phyloP scores from a whole-genome alignment of 768 basidiomycete species.

The Leccinellum rugosiceps region DNA sequence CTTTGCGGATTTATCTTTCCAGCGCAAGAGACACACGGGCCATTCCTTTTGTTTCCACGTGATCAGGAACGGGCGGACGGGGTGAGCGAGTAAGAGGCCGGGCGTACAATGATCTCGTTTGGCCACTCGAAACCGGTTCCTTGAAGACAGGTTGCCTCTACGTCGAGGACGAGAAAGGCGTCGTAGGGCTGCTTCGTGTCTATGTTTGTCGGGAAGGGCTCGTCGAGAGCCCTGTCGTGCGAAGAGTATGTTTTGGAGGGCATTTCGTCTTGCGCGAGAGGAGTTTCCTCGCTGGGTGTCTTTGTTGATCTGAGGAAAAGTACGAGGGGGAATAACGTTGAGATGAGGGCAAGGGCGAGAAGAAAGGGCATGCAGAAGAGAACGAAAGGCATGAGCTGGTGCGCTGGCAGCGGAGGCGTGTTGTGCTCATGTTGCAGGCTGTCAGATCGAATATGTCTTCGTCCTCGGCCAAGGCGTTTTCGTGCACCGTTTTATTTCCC shows the following conservation, averaged over 20 bases:
- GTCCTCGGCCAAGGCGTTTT: not conserved
- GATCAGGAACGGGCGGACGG: conserved; percentile 6
- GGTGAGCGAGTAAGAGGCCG: conserved; percentile 15
- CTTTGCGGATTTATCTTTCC: conserved; percentile 60
- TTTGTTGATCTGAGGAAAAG: conserved; percentile 1
- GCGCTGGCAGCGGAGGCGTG: conserved; percentile 16
- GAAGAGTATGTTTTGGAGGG: conserved; percentile 17
- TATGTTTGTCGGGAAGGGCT: not conserved
- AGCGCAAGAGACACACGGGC: conserved; percentile 85
- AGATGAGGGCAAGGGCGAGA: conserved; percentile 11
- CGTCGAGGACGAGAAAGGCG: conserved; percentile 83
- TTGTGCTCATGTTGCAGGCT: conserved; percentile 26
- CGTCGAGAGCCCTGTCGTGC: conserved; percentile 5
- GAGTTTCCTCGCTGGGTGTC: not conserved
- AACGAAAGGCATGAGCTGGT: conserved; percentile 7
- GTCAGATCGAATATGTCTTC: conserved; percentile 1
- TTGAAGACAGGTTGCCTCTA: conserved; percentile 78
- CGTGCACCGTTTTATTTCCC: conserved; percentile 9
- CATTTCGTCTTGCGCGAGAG: conserved; percentile 15
- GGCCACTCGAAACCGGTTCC: conserved; percentile 76
- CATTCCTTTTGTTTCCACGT: conserved; percentile 62
- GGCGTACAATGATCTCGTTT: conserved; percentile 90
- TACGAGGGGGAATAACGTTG: not conserved
- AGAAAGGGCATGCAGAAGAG: conserved; percentile 8
- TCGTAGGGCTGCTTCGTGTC: conserved; percentile 54